Percentiles rank a stretch among this genome's conserved stretches.
Evolutionary conservation across 148 eudicot species (phyloP).

Genomic region (Chenopodium berlandieri): DNA sequence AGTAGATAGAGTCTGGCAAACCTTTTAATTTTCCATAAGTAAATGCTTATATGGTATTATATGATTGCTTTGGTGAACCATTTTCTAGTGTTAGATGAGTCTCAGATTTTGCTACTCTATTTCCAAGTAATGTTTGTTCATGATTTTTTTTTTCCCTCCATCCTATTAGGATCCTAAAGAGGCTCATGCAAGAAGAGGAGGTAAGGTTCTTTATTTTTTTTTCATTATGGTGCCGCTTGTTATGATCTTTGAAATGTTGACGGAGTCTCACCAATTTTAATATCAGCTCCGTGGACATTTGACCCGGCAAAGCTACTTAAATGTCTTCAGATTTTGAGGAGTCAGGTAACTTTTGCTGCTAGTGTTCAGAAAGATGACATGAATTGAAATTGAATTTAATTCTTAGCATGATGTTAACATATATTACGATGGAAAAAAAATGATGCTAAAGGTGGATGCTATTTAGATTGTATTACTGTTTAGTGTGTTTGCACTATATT

Average conservation of each 20-base stretch:
- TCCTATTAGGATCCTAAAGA: constrained; percentile 74
- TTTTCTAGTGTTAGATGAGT: background rate
- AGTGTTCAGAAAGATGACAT: background rate
- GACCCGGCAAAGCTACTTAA: constrained; percentile 65
- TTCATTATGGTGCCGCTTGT: constrained; percentile 16
- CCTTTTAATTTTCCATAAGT: background rate
- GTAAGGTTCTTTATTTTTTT: constrained; percentile 45
- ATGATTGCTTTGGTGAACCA: background rate
- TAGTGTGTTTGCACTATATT: constrained; percentile 3
- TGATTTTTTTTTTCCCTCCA: background rate
- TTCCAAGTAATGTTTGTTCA: too few relatives aligned
- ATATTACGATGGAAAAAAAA: background rate
- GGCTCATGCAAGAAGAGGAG: constrained; percentile 99
- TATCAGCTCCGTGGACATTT: constrained; percentile 99
- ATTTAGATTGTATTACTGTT: background rate
- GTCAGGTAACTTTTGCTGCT: constrained; percentile 46
- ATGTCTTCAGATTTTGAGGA: constrained; percentile 68
- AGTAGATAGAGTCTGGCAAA: background rate
- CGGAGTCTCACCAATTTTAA: constrained; percentile 23
- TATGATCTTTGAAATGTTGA: constrained; percentile 20
- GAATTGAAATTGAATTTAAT: background rate
- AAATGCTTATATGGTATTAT: background rate
- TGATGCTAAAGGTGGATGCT: background rate
- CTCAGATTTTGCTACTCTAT: background rate
- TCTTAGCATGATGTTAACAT: background rate